Evolutionary conservation across 2,329 filamentous ascomycete species (phyloP).

Genomic region (Sclerotinia spermophila): DNA sequence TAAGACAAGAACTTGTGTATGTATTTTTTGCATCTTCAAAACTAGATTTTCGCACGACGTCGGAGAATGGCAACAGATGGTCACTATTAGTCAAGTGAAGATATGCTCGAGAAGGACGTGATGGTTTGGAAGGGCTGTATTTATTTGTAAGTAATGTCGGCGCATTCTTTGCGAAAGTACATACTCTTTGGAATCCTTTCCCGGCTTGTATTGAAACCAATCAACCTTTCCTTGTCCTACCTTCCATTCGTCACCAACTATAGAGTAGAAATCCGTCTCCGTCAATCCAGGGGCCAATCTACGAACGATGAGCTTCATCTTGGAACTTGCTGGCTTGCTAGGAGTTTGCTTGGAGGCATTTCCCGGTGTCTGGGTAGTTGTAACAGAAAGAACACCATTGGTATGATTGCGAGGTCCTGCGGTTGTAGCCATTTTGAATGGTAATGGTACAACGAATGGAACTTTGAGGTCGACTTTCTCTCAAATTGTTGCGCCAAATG

Average conservation of each 20-base stretch:
- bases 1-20: constrained; percentile 64
- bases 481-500: not conserved
- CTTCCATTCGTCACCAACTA: constrained; percentile 78
- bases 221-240: constrained; percentile 77
- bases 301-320: constrained; percentile 80
- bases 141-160: constrained; percentile 18
- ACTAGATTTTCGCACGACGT: constrained; percentile 61
- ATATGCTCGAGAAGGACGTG: constrained; percentile 75
- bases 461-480: constrained; percentile 14
- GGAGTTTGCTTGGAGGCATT: constrained; percentile 40
- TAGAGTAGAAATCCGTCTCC: constrained; percentile 67
- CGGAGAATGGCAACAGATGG: constrained; percentile 63
- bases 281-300: constrained; percentile 84
- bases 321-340: constrained; percentile 47
- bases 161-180: constrained; percentile 33
- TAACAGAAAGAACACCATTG: constrained; percentile 53
- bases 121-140: constrained; percentile 74
- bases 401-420: constrained; percentile 38
- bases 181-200: constrained; percentile 82
- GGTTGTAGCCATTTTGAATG: constrained; percentile 23
- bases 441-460: not conserved
- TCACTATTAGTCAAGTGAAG: constrained; percentile 73
- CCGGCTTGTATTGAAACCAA: constrained; percentile 70
- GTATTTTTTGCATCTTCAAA: constrained; percentile 84
- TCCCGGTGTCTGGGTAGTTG: constrained; percentile 45